Evolutionary conservation across 805 yeast genomes (phyloP).

Genomic region (Saccharomycopsis schoenii): DNA sequence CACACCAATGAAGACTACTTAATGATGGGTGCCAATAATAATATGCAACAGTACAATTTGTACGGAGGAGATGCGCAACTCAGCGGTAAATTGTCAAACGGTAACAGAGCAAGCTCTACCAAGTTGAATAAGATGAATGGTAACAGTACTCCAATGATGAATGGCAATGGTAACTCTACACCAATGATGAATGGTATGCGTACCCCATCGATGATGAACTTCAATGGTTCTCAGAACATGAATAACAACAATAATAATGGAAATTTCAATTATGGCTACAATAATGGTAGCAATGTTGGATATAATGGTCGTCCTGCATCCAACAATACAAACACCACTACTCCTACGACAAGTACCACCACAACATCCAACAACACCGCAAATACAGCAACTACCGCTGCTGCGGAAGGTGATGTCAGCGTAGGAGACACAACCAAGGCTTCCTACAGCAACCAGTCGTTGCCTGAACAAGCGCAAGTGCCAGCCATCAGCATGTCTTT

Average conservation of each 20-base stretch:
- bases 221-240: not conserved
- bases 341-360: not conserved
- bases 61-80: conserved; percentile 13
- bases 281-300: not conserved
- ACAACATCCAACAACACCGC: not conserved
- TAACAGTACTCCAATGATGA: not conserved
- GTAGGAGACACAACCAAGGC: not conserved
- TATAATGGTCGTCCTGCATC: not conserved
- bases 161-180: not conserved
- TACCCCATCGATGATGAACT: conserved; percentile 5
- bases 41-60: conserved; percentile 15
- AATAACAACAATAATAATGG: not conserved
- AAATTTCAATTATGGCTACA: not conserved
- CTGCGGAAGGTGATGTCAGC: not conserved
- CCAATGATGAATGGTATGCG: not conserved
- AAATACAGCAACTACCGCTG: not conserved
- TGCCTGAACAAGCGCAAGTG: not conserved
- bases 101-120: conserved; percentile 13
- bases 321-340: conserved; percentile 4
- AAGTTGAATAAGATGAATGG: not conserved
- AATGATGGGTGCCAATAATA: not conserved
- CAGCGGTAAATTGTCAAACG: conserved; percentile 7
- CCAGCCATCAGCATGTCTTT: conserved; percentile 6
- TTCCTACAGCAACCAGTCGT: not conserved
- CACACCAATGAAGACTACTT: not conserved